These are phyloP conservation scores for Didymella arachidicola DNA, from an alignment of 2,329 filamentous ascomycete genomes.

Conservation along the genomic window DNA sequence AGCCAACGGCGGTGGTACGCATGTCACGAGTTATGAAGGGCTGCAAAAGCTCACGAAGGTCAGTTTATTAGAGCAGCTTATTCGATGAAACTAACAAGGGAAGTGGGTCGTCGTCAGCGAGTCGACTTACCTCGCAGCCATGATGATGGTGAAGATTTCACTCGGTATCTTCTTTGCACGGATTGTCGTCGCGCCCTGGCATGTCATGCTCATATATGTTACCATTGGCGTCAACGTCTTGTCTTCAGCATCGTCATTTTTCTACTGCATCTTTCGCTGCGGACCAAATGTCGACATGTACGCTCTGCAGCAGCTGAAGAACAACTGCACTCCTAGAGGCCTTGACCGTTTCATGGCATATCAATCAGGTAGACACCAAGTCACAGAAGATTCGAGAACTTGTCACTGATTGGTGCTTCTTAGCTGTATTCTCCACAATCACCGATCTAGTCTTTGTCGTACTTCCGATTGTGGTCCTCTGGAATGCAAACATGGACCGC, in stretches of 20 bases:
- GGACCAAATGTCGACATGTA: constrained; percentile 41
- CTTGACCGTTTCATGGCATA: constrained; percentile 63
- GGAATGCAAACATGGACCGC: constrained; percentile 63
- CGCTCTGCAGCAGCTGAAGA: constrained; percentile 41
- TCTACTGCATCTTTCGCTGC: constrained; percentile 63
- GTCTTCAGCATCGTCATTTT: constrained; percentile 54
- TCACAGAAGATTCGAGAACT: neutral
- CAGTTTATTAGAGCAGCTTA: neutral
- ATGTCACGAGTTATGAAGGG: constrained; percentile 34
- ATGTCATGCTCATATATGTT: constrained; percentile 47
- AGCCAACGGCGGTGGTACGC: constrained; percentile 45
- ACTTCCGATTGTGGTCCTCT: constrained; percentile 59
- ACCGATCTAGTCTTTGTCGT: constrained; percentile 44
- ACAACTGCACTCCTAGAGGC: constrained; percentile 53
- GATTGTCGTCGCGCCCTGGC: constrained; percentile 53
- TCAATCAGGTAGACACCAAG: constrained; percentile 29
- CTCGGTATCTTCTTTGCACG: constrained; percentile 57
- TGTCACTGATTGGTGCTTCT: neutral
- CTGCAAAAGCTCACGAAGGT: constrained; percentile 42
- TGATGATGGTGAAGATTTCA: constrained; percentile 55
- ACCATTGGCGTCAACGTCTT: constrained; percentile 50
- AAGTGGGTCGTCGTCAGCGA: constrained; percentile 50
- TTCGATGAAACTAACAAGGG: constrained; percentile 9
- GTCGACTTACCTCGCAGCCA: constrained; percentile 51
- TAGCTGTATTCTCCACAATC: constrained; percentile 40